Conservation (phyloP, 768 basidiomycete species). For the Trametes villosa region DNA sequence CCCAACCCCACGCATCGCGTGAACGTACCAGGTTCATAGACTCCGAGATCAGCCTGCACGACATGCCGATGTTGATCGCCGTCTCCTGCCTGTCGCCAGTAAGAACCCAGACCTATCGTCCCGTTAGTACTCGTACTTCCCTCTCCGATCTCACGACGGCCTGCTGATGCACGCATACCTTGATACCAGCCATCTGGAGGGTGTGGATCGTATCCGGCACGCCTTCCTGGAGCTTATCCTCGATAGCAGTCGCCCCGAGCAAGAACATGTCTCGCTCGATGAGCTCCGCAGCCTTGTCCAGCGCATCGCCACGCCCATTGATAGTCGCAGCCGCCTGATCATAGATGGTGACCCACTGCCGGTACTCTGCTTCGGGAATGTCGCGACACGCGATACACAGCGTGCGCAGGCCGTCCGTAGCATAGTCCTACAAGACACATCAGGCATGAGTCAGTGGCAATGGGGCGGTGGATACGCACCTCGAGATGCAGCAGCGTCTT, state of each 20-base stretch:
- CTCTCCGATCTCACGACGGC: not conserved
- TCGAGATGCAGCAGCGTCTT: constrained; percentile 90
- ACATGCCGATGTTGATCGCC: constrained; percentile 98
- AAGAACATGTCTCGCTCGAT: constrained; percentile 95
- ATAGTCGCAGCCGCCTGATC: constrained; percentile 93
- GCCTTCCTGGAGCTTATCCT: constrained; percentile 98
- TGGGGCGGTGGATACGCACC: constrained; percentile 43
- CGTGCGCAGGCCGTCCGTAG: constrained; percentile 94
- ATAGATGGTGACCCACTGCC: constrained; percentile 86
- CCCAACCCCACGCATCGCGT: not conserved
- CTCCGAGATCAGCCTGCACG: constrained; percentile 94
- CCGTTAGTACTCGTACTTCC: not conserved
- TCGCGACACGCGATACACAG: constrained; percentile 96
- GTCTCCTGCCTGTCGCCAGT: constrained; percentile 99
- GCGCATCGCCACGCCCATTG: constrained; percentile 91
- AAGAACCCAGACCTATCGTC: constrained; percentile 85
- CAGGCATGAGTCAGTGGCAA: not conserved
- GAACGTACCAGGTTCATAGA: constrained; percentile 91
- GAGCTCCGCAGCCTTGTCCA: constrained; percentile 92
- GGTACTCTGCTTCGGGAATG: constrained; percentile 88
- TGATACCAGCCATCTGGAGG: constrained; percentile 97
- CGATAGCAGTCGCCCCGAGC: constrained; percentile 96
- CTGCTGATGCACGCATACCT: constrained; percentile 47
- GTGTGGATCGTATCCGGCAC: constrained; percentile 99
- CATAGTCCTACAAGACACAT: constrained; percentile 71